Base-by-base conservation (phyloP, 1,139 yeast genomes). In the Zygosaccharomyces sapae region DNA sequence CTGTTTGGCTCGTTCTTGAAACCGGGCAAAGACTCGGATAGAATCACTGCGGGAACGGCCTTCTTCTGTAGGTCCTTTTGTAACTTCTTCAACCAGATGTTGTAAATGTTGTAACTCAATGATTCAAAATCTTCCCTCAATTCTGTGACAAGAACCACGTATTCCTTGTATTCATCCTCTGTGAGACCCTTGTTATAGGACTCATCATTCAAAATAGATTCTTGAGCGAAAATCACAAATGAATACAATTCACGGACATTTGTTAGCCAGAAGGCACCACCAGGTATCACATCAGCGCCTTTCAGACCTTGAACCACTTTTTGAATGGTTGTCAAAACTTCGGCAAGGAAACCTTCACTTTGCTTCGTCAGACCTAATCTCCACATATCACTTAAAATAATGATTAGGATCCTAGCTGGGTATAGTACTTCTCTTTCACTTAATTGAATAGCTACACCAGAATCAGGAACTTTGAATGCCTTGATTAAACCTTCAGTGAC, bases 261-360 rank as follows among this genome's bases (percentile, higher is more conserved):
- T 2, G 97, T 87, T 57, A 94, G 75, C 99, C 99, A 92, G 73
- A 92, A 92, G 0, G 97, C 96, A 59, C 97, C 97, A 59, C 89
- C 89, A 44, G 90, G 81, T 61, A 90, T 83, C 37, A 88, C 83
- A 54, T 88, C 95, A 51, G 87, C 95, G 45, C 92, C 96, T 61
- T 83, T 83, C 64, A 85, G 73, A 4, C 71, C 66, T 6, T 83
- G 76, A 16, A 85, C 90, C 55, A 83, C 81, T 46, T 79, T 82
- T 71, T 92, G 98, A 56, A 92, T 89, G 2, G 88, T 85, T 38
- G 89, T 82, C 67, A 92, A 76, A 3, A 88, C 95, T 66, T 86
- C 94, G 45, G 97, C 97, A 55, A 92, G 72, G 67, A 92, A 87
- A 50, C 82, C 83, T 71, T 92, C 98, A 62, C 94, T 82, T 68